A percentile compares a stretch with the other conserved stretches of the same genome.
Conservation (phyloP, 1,284 basidiomycete genomes). For the Ustilago esculenta region DNA sequence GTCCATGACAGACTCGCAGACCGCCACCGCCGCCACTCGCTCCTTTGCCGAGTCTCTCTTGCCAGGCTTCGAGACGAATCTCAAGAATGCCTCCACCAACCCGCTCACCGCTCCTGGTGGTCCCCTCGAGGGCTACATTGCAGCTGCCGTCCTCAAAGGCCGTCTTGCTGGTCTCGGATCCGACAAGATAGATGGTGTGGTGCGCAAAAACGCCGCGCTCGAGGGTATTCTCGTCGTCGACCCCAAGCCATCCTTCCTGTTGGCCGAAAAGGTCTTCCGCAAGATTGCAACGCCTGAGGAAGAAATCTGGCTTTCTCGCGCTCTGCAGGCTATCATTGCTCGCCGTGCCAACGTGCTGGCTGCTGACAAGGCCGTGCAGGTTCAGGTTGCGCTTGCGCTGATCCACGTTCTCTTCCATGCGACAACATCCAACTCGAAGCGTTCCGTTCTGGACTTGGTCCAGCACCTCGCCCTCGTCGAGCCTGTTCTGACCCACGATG, state of each 20-base stretch:
- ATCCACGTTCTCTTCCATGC: conserved; percentile 49
- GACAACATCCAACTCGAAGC: conserved; percentile 29
- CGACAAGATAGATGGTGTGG: conserved; percentile 37
- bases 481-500: conserved; percentile 38
- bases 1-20: conserved; percentile 14
- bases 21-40: conserved; percentile 25
- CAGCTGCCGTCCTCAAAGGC: conserved; percentile 48
- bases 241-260: conserved; percentile 64
- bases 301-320: conserved; percentile 54
- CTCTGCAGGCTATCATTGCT: conserved; percentile 35
- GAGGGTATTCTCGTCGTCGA: conserved; percentile 41
- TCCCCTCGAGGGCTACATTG: conserved; percentile 61
- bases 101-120: conserved; percentile 57
- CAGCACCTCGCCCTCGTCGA: conserved; percentile 22
- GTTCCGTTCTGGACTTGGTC: conserved; percentile 19
- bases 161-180: conserved; percentile 32
- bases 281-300: conserved; percentile 52
- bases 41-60: conserved; percentile 54
- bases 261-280: conserved; percentile 61
- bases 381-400: conserved; percentile 41
- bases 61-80: conserved; percentile 53
- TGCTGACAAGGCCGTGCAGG: conserved; percentile 35
- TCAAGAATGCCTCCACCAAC: conserved; percentile 56
- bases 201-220: conserved; percentile 41
- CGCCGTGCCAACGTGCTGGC: conserved; percentile 12